Evolutionary conservation across 163 green algal genomes (phyloP), one percentile per base, ranked within the genome.

Genomic region (Picocystis sp.): DNA sequence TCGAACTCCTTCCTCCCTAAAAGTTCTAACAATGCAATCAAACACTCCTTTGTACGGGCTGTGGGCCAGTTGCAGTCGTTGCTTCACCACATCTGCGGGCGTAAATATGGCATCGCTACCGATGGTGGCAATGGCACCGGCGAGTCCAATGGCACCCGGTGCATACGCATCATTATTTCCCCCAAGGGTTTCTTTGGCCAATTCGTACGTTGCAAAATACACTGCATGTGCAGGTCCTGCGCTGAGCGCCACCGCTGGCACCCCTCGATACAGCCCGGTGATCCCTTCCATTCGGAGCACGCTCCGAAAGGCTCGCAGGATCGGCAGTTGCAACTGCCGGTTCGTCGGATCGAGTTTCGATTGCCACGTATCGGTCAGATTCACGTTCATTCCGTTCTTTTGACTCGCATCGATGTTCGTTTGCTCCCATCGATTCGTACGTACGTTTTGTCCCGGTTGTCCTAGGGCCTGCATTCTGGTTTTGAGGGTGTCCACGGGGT

Each of bases 401-500:
- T 8, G 29, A 38, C 8, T 38, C 29, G 8, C 29, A 5, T 8
- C 8, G 29, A 12, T 8, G 29, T 8, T 38, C 29, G 29, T 38
- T 5, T 38, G 29, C 8, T 38, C 29, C 8, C 29, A 38, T 38
- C 29, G 29, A 38, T 38, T 38, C 29, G 29, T 38, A 8, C 29
- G 29, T 38, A 38, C 29, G 29, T 38, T 38, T 38, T 38, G 29
- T 38, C 51, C 51, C 33, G 51, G 29, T 22, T 22, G 34, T 22
- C 34, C 24, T 10, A 50, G 23, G 9, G 82, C 82, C 71, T 98
- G 89, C 80, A 95, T 93, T 1, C 89, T 58, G 5, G 89, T 98
- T 57, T 97, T 97, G 47, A 98, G 79, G 8, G 86, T 96, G 66
- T 98, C 89, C 2, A 98, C 77, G 1, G 88, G 88, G 52, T 86